Conservation (phyloP, 805 yeast genomes). For the Sugiyamaella valdiviana region DNA sequence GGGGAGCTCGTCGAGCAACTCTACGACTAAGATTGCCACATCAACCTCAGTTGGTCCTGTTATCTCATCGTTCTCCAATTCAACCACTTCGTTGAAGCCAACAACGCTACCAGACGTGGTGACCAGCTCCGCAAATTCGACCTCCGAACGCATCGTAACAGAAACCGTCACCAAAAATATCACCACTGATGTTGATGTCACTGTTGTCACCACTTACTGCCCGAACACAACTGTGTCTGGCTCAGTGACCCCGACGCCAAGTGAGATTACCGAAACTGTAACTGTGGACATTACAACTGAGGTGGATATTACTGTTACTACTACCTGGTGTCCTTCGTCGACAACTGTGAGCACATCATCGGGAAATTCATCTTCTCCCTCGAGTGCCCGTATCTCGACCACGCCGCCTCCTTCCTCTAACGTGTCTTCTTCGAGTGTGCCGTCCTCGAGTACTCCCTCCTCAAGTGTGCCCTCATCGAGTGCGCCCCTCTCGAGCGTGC, state of each 20-base stretch:
- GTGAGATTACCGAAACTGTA: background rate
- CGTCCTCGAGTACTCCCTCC: background rate
- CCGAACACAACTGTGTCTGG: background rate
- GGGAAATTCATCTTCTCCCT: no score
- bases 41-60: no score
- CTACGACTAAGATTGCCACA: no score
- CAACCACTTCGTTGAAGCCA: background rate
- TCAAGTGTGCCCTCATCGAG: background rate
- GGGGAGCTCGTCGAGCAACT: background rate
- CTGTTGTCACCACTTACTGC: background rate
- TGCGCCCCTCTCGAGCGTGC: background rate
- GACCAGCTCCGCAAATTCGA: background rate
- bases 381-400: no score
- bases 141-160: background rate
- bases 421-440: background rate
- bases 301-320: background rate
- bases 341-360: no score
- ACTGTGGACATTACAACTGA: background rate
- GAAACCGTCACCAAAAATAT: background rate
- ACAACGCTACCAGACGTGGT: background rate
- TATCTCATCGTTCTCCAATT: no score
- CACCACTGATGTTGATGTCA: background rate
- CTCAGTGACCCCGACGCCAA: no score
- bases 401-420: background rate
- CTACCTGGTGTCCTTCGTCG: background rate